These are phyloP conservation scores for Musa acuminata DNA, from an alignment of 176 grass and related monocot species.

Conservation along the genomic window DNA sequence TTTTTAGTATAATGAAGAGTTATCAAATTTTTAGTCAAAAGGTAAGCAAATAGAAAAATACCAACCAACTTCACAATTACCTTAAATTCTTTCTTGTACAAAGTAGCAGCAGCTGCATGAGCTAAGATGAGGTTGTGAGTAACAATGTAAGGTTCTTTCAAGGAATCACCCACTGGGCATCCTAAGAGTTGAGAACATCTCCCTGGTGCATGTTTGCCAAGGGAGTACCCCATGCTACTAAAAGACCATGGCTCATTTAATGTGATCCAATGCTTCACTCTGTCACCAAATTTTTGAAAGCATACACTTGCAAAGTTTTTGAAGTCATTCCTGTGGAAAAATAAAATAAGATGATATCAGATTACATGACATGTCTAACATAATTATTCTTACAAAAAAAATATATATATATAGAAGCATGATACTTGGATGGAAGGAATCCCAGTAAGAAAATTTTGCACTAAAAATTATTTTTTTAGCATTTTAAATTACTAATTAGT, in stretches of 20 bases:
- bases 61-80: not conserved
- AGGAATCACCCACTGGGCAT: constrained; percentile 13
- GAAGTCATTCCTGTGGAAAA: constrained; percentile 28
- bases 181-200: constrained; percentile 30
- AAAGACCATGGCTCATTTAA: constrained; percentile 50
- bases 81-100: constrained; percentile 33
- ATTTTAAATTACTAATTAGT: too few relatives aligned
- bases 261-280: constrained; percentile 51
- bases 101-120: constrained; percentile 17
- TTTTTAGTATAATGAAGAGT: too few relatives aligned
- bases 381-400: too few relatives aligned
- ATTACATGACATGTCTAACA: too few relatives aligned
- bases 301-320: constrained; percentile 36
- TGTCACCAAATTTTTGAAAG: constrained; percentile 47
- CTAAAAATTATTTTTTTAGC: too few relatives aligned
- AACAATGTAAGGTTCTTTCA: constrained; percentile 25
- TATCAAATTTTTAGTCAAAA: too few relatives aligned
- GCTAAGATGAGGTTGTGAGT: constrained; percentile 22
- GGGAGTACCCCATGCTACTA: constrained; percentile 23
- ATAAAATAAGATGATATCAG: too few relatives aligned
- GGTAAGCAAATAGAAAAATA: too few relatives aligned
- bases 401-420: too few relatives aligned
- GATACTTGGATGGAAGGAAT: too few relatives aligned
- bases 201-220: constrained; percentile 21
- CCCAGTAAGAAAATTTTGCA: too few relatives aligned